A percentile compares a stretch with the other conserved stretches of the same genome.
Evolutionary conservation across 306 rosid species (phyloP).

Genomic region (Geum urbanum): DNA sequence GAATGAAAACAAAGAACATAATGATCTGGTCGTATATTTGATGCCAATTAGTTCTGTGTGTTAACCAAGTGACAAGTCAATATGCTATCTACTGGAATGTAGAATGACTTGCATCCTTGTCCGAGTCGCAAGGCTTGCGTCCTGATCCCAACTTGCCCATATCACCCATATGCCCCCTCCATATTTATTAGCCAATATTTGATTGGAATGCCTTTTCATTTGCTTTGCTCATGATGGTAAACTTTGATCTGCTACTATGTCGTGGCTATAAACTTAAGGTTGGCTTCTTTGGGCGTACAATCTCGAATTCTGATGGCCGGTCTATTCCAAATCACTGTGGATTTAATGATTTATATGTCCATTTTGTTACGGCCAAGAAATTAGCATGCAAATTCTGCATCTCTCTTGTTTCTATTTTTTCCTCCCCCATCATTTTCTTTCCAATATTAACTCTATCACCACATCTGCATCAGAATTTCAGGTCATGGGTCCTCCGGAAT

Average conservation of each 20-base stretch:
- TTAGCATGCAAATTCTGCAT: neutral
- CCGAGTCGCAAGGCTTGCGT: neutral
- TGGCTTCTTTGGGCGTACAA: neutral
- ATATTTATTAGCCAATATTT: neutral
- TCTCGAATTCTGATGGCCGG: neutral
- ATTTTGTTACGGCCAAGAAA: neutral
- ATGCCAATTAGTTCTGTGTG: neutral
- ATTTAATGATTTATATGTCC: neutral
- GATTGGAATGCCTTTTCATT: neutral
- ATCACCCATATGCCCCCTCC: neutral
- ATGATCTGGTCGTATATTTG: neutral
- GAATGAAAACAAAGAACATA: neutral
- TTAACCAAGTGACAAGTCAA: neutral
- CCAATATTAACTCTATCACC: neutral
- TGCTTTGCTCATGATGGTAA: neutral
- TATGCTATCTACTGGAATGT: too few species aligned
- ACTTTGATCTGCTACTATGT: neutral
- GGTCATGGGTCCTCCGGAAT: slow-evolving; percentile 37
- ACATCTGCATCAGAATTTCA: neutral
- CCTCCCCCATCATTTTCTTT: neutral
- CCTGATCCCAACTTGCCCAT: neutral
- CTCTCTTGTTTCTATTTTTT: neutral
- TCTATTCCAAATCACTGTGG: slow-evolving; percentile 1
- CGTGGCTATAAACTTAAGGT: neutral
- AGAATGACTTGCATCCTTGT: neutral